A percentile compares a stretch with the other conserved stretches of the same genome.
Evolutionary conservation across 2,329 filamentous ascomycete species (phyloP).

Genomic region (Pseudopithomyces maydicus): DNA sequence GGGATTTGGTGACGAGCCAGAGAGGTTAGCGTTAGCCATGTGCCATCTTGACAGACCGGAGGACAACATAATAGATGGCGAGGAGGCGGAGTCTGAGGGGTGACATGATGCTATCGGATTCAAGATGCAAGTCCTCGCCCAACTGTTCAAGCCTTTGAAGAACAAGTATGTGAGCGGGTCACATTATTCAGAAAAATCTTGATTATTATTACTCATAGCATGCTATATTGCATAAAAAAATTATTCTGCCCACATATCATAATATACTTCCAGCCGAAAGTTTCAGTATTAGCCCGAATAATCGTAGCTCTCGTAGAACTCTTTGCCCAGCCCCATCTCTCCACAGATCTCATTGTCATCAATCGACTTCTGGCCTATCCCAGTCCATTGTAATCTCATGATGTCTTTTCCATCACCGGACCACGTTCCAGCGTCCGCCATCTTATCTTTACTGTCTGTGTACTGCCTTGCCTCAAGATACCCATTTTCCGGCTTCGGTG

Average conservation of each 20-base stretch:
- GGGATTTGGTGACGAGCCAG: constrained; percentile 26
- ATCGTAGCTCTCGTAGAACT: constrained; percentile 5
- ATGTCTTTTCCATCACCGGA: constrained; percentile 3
- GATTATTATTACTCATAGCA: no score
- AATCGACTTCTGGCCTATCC: background rate
- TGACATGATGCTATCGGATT: no score
- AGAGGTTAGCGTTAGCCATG: constrained; percentile 32
- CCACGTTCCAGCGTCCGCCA: constrained; percentile 35
- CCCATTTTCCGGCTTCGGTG: constrained; percentile 36
- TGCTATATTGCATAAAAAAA: no score
- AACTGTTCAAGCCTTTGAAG: no score
- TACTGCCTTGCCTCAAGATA: constrained; percentile 40
- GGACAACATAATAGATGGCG: constrained; percentile 7
- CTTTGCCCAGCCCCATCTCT: constrained; percentile 1
- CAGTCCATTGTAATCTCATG: constrained; percentile 11
- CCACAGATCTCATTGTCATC: constrained; percentile 1
- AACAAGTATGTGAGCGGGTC: no score
- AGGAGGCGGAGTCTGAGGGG: background rate
- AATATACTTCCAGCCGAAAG: no score
- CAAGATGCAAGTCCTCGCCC: no score
- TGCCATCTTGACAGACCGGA: constrained; percentile 29
- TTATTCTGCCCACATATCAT: no score
- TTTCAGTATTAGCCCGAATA: background rate
- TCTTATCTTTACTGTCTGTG: constrained; percentile 31
- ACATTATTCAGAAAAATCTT: no score